Conservation (phyloP, 257 asterid genomes). For the Verbena officinalis region DNA sequence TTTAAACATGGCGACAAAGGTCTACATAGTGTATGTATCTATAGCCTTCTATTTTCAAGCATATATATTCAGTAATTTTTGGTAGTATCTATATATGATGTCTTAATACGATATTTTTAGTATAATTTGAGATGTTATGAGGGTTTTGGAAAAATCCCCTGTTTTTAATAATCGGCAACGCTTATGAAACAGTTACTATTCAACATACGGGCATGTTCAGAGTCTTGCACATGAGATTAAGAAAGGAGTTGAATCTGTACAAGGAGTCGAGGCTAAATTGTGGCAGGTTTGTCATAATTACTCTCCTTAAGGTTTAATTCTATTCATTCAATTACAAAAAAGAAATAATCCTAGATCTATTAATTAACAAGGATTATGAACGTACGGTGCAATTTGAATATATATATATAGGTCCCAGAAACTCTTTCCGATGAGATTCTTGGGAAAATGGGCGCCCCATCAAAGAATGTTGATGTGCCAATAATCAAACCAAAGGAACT, state of each 20-base stretch:
- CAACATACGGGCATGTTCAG: slow-evolving; percentile 71
- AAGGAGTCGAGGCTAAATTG: slow-evolving; percentile 66
- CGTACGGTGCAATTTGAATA: neutral
- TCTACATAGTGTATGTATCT: slow-evolving; percentile 55
- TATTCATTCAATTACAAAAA: too few species aligned
- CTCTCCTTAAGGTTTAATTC: too few species aligned
- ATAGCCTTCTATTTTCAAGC: neutral
- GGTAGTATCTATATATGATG: neutral
- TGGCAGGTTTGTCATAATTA: slow-evolving; percentile 51
- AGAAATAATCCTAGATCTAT: too few species aligned
- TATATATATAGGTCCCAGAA: slow-evolving; percentile 48
- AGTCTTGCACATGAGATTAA: slow-evolving; percentile 62
- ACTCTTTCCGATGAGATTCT: slow-evolving; percentile 50
- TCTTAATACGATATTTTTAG: too few species aligned
- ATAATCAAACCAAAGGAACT: slow-evolving; percentile 44
- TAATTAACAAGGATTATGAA: neutral
- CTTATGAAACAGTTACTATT: slow-evolving; percentile 46
- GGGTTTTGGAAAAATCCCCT: neutral
- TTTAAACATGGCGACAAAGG: slow-evolving; percentile 57
- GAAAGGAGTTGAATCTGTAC: slow-evolving; percentile 63
- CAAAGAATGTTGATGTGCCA: slow-evolving; percentile 48
- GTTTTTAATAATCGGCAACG: neutral
- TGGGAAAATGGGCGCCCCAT: slow-evolving; percentile 46
- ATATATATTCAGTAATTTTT: neutral
- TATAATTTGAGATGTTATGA: too few species aligned